phyloP scores from a whole-genome alignment of 1,284 basidiomycete species.

The Apiotrichum gracile region DNA sequence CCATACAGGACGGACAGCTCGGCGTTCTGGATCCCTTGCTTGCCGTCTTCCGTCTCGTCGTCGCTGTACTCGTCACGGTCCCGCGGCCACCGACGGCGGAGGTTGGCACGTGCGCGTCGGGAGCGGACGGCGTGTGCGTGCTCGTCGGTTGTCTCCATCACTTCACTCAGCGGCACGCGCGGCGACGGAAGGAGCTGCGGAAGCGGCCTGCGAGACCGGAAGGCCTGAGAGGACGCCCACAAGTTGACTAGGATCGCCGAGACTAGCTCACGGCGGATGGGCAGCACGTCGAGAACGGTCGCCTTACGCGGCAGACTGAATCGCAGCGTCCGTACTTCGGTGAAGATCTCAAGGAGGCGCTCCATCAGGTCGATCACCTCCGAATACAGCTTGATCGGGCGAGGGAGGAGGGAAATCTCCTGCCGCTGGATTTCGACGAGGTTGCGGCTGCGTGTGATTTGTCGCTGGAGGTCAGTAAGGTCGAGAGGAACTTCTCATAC shows the following conservation, averaged over 20 bases:
- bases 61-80: not conserved
- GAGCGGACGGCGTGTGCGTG: constrained; percentile 25
- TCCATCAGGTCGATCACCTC: constrained; percentile 46
- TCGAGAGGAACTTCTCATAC: constrained; percentile 1
- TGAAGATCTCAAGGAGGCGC: constrained; percentile 43
- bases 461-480: constrained; percentile 9
- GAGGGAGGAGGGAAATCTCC: constrained; percentile 49
- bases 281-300: constrained; percentile 49
- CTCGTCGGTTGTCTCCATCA: constrained; percentile 41
- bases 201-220: constrained; percentile 47
- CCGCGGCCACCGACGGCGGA: not conserved
- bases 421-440: constrained; percentile 41
- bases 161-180: constrained; percentile 39
- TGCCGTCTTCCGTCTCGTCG: not conserved
- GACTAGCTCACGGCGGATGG: constrained; percentile 48
- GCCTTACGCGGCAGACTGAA: constrained; percentile 44
- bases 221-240: constrained; percentile 48
- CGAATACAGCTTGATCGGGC: constrained; percentile 45
- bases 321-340: constrained; percentile 45
- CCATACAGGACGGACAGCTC: constrained; percentile 44
- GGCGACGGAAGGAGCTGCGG: constrained; percentile 51
- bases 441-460: constrained; percentile 30
- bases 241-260: constrained; percentile 48
- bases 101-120: constrained; percentile 9
- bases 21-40: constrained; percentile 5